Evolutionary conservation across 2,329 filamentous ascomycete genomes (phyloP), one percentile per base, ranked within the genome.

Genomic region (Dichotomopilus funicola): DNA sequence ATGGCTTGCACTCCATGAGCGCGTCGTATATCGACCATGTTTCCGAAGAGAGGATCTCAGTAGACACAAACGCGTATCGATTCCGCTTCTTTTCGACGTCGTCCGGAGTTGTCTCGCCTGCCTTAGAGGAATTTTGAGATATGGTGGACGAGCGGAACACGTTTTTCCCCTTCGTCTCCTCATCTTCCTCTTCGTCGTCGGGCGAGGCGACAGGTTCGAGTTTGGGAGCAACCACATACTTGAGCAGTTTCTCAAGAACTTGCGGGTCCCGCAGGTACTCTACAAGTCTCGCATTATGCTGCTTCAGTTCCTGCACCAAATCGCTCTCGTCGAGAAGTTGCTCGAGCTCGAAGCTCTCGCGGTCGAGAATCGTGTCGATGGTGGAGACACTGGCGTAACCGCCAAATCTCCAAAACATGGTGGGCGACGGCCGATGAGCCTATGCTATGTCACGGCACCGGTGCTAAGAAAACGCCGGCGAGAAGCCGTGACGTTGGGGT

Each of bases 361-460:
- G 96, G 71, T 99, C 94, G 71, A 99, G 90, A 68, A 99, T 89
- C 65, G 87, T 91, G 74, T 97, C 94, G 73, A 99, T 90, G 69
- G 91, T 88, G 67, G 92, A 96, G 75, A 96, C 88, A 80, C 90
- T 95, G 79, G 91, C 89, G 81, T 97, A 97, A 70, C 91, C 91
- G 81, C 94, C 92, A 81, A 97, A 99, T 76, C 92, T 88, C 94
- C 94, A 99, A 76, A 99, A 99, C 94, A 99, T 99, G 78, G 73
- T 92, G 62, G 85, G 69, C 70, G 66, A 66, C 40, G 53, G 10
- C 40, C 9, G 55, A 47, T 45, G 33, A 27, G 19, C 19, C 19
- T 27, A 13, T 48, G 54, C 60, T 66, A 67, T 53, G 63, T 66
- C 59, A 68, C 62, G 54, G 68, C 66, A 57, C 63, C 63, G 59